phyloP scores from a whole-genome alignment of 768 basidiomycete genomes.

The Boletus patriciae region DNA sequence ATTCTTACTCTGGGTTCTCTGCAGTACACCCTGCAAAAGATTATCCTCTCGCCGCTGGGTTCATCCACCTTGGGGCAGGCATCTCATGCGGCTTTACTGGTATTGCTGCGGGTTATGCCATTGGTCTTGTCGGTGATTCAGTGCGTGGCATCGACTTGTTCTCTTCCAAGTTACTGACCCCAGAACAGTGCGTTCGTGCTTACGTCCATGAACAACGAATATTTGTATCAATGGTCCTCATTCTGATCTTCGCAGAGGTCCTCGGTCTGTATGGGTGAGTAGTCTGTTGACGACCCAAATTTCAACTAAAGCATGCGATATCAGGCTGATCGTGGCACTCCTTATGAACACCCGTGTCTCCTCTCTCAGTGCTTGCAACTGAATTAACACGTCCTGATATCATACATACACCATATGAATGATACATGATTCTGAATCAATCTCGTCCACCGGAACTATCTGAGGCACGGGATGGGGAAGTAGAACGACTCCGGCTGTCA shows the following conservation, averaged over 20 bases:
- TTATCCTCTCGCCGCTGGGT: slow-evolving; percentile 85
- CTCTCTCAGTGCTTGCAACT: slow-evolving; percentile 32
- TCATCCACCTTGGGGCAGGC: slow-evolving; percentile 90
- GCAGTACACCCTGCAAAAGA: slow-evolving; percentile 61
- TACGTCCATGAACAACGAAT: slow-evolving; percentile 89
- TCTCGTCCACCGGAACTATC: slow-evolving; percentile 12
- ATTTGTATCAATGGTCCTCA: slow-evolving; percentile 95
- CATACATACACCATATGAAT: slow-evolving; percentile 16
- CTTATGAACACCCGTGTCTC: slow-evolving; percentile 85
- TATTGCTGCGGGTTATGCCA: slow-evolving; percentile 90
- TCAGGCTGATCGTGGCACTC: slow-evolving; percentile 80
- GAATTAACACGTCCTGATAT: slow-evolving; percentile 7
- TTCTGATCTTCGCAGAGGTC: slow-evolving; percentile 91
- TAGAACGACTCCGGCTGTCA: slow-evolving; percentile 24
- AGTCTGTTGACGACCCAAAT: neutral
- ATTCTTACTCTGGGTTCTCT: slow-evolving; percentile 18
- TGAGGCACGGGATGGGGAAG: slow-evolving; percentile 20
- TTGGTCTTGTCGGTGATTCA: slow-evolving; percentile 91
- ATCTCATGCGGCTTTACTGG: slow-evolving; percentile 90
- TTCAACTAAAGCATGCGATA: neutral
- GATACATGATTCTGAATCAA: slow-evolving; percentile 13
- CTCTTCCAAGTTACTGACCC: slow-evolving; percentile 6
- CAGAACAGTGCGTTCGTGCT: slow-evolving; percentile 76
- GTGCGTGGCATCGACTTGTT: slow-evolving; percentile 46
- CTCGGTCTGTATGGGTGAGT: slow-evolving; percentile 83